Base-by-base conservation (phyloP, 768 basidiomycete genomes). In the Rhodosporidiobolus odoratus region DNA sequence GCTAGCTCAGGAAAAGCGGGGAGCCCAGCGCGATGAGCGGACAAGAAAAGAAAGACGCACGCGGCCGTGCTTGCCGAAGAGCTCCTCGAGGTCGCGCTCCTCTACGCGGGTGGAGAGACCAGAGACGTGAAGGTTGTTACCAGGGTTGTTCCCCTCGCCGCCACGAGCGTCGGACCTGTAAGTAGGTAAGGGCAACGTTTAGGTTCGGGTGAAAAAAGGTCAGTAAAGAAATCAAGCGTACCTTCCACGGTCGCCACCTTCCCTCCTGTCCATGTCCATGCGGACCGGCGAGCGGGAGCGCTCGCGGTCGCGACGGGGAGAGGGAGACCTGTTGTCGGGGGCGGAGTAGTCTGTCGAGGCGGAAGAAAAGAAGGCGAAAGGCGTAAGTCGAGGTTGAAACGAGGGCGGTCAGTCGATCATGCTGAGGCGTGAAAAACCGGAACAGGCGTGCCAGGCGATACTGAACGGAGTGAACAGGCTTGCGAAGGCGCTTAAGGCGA, bases 51-150 rank as follows among this genome's bases (percentile, higher is more conserved):
- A 34, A 48, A 53, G 68, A 84, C 87, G 71, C 75, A 91, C 91
- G 76, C 88, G 84, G 65, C 96, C 96, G 80, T 88, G 86, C 81
- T 93, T 94, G 70, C 86, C 84, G 79, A 99, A 99, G 13, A 87
- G 86, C 21, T 87, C 85, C 80, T 96, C 92, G 65, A 99, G 88
- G 76, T 91, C 89, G 64, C 89, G 87, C 43, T 89, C 89, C 77
- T 92, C 92, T 66, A 87, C 83, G 64, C 83, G 84, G 79, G 82
- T 81, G 68, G 86, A 83, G 65, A 87, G 80, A 37, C 85, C 83
- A 53, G 85, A 85, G 71, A 87, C 84, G 78, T 87, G 86, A 37
- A 87, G 79, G 80, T 87, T 87, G 82, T 86, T 87, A 34, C 86
- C 86, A 5, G 84, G 83, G 82, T 87, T 88, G 72, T 78, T 88